Conservation (phyloP, 345 rosid species). For the Gossypium mustelinum region DNA sequence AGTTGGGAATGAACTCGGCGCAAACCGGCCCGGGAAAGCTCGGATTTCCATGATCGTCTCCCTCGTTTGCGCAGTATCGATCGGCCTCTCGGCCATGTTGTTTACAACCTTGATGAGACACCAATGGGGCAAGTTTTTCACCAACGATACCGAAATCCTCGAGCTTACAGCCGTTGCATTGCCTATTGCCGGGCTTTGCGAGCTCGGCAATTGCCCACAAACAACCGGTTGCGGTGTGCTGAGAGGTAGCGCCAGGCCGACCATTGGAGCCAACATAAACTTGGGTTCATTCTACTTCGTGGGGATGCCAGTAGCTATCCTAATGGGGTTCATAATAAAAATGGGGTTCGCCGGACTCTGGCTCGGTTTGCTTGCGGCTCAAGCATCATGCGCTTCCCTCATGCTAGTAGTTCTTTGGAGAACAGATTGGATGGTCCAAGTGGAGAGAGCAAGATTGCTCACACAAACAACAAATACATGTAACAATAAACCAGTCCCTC, state of each 20-base stretch:
- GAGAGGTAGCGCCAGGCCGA: conserved; percentile 87
- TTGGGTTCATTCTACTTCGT: conserved; percentile 85
- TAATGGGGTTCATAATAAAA: conserved; percentile 58
- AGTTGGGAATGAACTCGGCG: conserved; percentile 90
- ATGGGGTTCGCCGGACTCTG: conserved; percentile 85
- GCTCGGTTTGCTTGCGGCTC: conserved; percentile 93
- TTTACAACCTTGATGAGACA: conserved; percentile 72
- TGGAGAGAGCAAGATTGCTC: conserved; percentile 63
- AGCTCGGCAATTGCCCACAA: conserved; percentile 96
- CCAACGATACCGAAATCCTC: conserved; percentile 58
- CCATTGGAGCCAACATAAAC: conserved; percentile 86
- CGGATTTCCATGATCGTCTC: conserved; percentile 77
- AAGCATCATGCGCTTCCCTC: conserved; percentile 74
- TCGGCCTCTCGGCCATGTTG: conserved; percentile 71
- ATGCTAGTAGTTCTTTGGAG: conserved; percentile 62
- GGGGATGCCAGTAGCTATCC: conserved; percentile 85
- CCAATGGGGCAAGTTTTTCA: conserved; percentile 82
- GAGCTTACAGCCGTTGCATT: conserved; percentile 73
- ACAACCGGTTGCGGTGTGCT: conserved; percentile 91
- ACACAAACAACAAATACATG: conserved; percentile 32
- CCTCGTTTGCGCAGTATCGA: conserved; percentile 43
- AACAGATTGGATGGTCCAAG: conserved; percentile 76
- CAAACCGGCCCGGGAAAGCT: conserved; percentile 72
- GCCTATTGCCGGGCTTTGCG: conserved; percentile 88
- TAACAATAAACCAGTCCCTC: conserved; percentile 6